phyloP scores from a whole-genome alignment of 2,329 filamentous ascomycete genomes.

The Ophiostoma sp. region DNA sequence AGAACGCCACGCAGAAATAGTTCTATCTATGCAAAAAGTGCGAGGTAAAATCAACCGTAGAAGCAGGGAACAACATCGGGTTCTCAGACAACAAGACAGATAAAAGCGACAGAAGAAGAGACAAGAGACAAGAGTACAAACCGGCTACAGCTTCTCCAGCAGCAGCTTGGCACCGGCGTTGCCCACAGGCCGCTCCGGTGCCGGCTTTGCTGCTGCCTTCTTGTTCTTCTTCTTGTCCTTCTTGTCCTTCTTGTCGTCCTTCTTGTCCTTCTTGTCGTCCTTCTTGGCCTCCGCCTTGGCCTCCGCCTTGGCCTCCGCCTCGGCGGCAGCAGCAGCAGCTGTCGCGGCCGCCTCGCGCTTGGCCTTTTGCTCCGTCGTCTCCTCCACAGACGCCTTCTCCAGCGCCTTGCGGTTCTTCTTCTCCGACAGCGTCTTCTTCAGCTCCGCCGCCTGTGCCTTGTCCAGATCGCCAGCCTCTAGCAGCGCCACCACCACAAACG shows the following conservation, averaged over 20 bases:
- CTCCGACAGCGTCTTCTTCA: conserved; percentile 66
- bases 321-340: conserved; percentile 38
- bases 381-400: conserved; percentile 59
- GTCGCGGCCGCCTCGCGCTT: conserved; percentile 39
- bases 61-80: not conserved
- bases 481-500: conserved; percentile 78
- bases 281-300: conserved; percentile 44
- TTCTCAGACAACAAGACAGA: not conserved
- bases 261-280: conserved; percentile 23
- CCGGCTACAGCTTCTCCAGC: conserved; percentile 47
- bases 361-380: conserved; percentile 50
- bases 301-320: conserved; percentile 43
- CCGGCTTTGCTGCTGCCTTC: conserved; percentile 18
- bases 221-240: conserved; percentile 31
- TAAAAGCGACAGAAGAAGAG: not conserved
- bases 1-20: conserved; percentile 12
- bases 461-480: conserved; percentile 68
- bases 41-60: not conserved
- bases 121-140: not conserved
- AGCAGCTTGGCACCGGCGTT: conserved; percentile 59
- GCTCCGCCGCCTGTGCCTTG: conserved; percentile 61
- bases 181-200: conserved; percentile 44
- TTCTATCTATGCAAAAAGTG: conserved; percentile 10
- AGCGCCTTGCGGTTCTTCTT: conserved; percentile 68
- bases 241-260: conserved; percentile 41